phyloP scores from a whole-genome alignment of 1,284 basidiomycete species.

The Flammula alnicola region DNA sequence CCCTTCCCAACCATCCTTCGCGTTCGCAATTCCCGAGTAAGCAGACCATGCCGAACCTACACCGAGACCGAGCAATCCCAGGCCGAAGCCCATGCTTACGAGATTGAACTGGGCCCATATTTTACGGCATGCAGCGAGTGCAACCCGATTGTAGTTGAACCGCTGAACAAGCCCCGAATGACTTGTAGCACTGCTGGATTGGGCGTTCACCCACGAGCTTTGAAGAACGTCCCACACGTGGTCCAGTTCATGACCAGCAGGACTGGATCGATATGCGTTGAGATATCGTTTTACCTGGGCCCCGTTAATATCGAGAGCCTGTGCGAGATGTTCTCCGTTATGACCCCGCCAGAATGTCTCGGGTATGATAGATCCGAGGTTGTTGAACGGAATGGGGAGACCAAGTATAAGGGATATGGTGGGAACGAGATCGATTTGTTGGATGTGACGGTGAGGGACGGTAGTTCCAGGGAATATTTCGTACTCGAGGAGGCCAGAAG shows the following conservation, averaged over 20 bases:
- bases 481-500: background rate
- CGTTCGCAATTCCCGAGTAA: background rate
- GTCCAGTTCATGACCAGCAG: too few species aligned
- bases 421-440: slow-evolving; percentile 94
- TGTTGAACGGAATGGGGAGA: slow-evolving; percentile 93
- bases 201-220: too few species aligned
- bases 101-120: slow-evolving; percentile 96
- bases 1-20: too few species aligned
- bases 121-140: slow-evolving; percentile 72
- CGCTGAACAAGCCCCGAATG: too few species aligned
- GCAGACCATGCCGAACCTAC: background rate
- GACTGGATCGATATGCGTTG: slow-evolving; percentile 80
- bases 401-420: slow-evolving; percentile 89
- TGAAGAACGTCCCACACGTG: too few species aligned
- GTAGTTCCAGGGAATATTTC: slow-evolving; percentile 62
- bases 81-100: slow-evolving; percentile 71
- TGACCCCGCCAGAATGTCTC: slow-evolving; percentile 87
- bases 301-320: background rate
- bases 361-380: slow-evolving; percentile 88
- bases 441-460: slow-evolving; percentile 65
- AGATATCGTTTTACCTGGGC: slow-evolving; percentile 56
- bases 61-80: background rate
- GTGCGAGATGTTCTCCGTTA: background rate
- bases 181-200: too few species aligned
- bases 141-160: slow-evolving; percentile 58